phyloP scores from a whole-genome alignment of 371 early-diverging fungal species.

The Apophysomyces trapeziformis region DNA sequence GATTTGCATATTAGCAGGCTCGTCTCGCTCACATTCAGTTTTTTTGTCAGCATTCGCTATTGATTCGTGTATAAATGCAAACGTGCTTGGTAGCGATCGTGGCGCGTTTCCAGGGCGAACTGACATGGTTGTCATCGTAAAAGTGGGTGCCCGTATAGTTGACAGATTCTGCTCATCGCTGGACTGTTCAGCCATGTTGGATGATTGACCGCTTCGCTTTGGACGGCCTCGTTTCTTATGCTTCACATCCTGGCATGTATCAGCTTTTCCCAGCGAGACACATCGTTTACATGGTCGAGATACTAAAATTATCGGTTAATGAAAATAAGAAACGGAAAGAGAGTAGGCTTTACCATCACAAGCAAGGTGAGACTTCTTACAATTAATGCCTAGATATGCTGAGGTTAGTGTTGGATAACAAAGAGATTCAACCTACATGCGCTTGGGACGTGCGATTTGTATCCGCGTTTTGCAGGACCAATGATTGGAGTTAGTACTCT shows the following conservation, averaged over 20 bases:
- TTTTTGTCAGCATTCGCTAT: conserved; percentile 1
- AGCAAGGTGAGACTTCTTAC: conserved; percentile 73
- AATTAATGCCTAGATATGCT: conserved; percentile 60
- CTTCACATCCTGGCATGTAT: conserved; percentile 71
- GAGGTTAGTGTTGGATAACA: background rate
- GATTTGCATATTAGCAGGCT: background rate
- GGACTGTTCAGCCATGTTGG: conserved; percentile 6
- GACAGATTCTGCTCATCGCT: conserved; percentile 6
- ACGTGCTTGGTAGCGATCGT: conserved; percentile 13
- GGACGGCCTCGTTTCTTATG: conserved; percentile 79
- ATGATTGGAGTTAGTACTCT: conserved; percentile 15
- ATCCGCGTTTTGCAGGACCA: conserved; percentile 25
- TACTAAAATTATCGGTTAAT: conserved; percentile 29
- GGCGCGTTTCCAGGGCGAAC: background rate
- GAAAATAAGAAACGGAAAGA: background rate
- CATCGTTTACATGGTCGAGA: conserved; percentile 75
- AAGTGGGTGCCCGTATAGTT: conserved; percentile 17
- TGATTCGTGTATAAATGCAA: conserved; percentile 24
- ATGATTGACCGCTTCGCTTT: conserved; percentile 55
- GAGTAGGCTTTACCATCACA: conserved; percentile 51
- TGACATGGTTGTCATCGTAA: conserved; percentile 10
- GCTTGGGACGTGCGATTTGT: conserved; percentile 26
- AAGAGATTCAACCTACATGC: conserved; percentile 17
- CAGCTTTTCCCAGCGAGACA: conserved; percentile 61
- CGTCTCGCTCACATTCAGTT: background rate